phyloP scores from a whole-genome alignment of 768 basidiomycete species.

The Dentipellis fragilis region DNA sequence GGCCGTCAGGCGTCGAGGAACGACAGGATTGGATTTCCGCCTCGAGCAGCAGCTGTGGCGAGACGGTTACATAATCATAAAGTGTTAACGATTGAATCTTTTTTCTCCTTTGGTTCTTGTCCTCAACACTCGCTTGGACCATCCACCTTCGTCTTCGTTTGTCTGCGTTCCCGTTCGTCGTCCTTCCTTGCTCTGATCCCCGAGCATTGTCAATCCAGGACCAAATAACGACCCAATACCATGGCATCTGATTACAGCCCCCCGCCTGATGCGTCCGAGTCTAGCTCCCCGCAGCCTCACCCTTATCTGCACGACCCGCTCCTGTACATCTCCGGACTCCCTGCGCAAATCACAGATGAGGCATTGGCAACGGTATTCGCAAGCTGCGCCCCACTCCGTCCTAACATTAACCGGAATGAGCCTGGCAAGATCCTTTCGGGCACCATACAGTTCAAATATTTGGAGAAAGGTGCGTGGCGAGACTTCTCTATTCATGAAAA shows the following conservation, averaged over 20 bases:
- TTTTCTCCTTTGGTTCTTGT: neutral
- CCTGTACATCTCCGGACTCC: constrained; percentile 72
- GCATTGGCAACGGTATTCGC: constrained; percentile 66
- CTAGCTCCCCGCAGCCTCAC: constrained; percentile 37
- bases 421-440: constrained; percentile 45
- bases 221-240: neutral
- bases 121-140: neutral
- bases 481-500: constrained; percentile 2
- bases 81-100: constrained; percentile 3
- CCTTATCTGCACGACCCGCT: constrained; percentile 81
- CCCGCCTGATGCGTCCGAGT: constrained; percentile 8
- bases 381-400: constrained; percentile 73
- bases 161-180: neutral
- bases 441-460: constrained; percentile 75
- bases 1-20: neutral
- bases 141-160: neutral
- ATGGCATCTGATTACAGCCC: constrained; percentile 12
- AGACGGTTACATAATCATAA: constrained; percentile 12
- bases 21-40: neutral
- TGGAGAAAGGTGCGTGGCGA: constrained; percentile 58
- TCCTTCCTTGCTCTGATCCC: neutral
- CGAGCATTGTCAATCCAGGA: neutral
- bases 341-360: constrained; percentile 65
- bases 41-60: neutral
- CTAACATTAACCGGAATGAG: constrained; percentile 59